Evolutionary conservation across 352 stramenopile genomes (phyloP), one percentile per base, ranked within the genome.

Genomic region (Discostella stelligera): DNA sequence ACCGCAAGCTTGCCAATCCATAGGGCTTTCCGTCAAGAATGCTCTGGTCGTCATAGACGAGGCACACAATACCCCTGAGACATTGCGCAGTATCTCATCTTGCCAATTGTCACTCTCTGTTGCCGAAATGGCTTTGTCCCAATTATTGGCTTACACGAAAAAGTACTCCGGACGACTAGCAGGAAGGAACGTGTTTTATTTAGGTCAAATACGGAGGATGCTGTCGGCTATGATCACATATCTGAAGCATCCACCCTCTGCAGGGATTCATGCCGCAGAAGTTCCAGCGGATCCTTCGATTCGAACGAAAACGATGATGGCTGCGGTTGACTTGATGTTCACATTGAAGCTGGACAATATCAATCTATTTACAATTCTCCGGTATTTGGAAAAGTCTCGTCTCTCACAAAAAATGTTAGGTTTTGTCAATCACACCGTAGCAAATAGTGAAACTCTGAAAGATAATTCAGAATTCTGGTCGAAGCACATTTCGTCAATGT

Each of bases 11-110:
- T 68, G 83, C 30, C n/a, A 77, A 23, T 73, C 87, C 0, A 53
- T 93, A 11, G 83, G 83, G 23, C 58, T 93, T 9, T 79, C 67
- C 11, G 48, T 93, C 6, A 67, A 82, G 21, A 79, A 81, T 66
- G 75, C 76, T n/a, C 65, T 99, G 8, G 92, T 99, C 14, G 89
- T 99, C 9, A 94, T 99, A 48, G 97, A 99, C 81, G 97, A 99
- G 82, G 97, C 97, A 14, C 97, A 99, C 85, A 99, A 99, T 82
- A 93, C 99, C 48, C 90, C 98, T 7, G 96, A 98, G 71, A 94
- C 96, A 10, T 93, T 99, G 66, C 97, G 96, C 74, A 92, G 58
- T 18, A 61, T 95, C 27, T 83, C 88, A 69, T 91, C 81, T 41
- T 84, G 70, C 41, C 50, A 61, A 63, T 20, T 94, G 21, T 75